Evolutionary conservation across 2,329 filamentous ascomycete genomes (phyloP), one percentile per base, ranked within the genome.

Genomic region (Magnaporthiopsis poae): DNA sequence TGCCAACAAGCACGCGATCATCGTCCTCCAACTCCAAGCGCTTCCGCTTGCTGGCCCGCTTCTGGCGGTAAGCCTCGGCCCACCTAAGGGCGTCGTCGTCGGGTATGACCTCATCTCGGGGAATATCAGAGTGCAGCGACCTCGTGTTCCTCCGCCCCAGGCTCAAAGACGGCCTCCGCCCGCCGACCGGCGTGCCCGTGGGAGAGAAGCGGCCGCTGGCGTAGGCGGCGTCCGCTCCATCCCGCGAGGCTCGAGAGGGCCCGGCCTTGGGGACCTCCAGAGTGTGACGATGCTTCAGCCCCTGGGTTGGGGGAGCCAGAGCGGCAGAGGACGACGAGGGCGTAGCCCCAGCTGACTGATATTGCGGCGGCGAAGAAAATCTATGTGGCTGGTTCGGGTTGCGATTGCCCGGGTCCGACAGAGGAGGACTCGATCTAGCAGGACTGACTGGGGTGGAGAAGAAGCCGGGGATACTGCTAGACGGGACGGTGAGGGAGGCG

Each of bases 21-120:
- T 98, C 95, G 70, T 97, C 92, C 71, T 97, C 89, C 69, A 89
- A 90, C 69, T 97, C 93, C 73, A 88, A 90, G 71, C 88, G 85
- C 77, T 87, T 90, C 75, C 90, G 86, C 80, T 93, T 95, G 76
- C 90, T 96, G 9, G 93, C 93, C 69, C 94, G 84, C 79, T 96
- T 96, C 75, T 96, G 91, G 72, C 91, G 88, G 73, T 96, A 93
- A 56, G 91, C 90, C 77, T 99, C 95, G 36, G 95, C 90, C 91
- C 92, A 98, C 66, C 92, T 86, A 67, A 90, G 84, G 56, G 94
- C 92, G 74, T 98, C 94, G 72, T 97, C 94, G 74, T 98, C 94
- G 25, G 89, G 90, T 2, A 88, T 83, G 27, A 93, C 80, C 71
- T 97, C 94, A 71, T 98, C 94, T 52, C 91, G 83, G 63, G 90